Percentiles rank a stretch among this genome's conserved stretches.
These are phyloP conservation scores for Emericellopsis cladophorae DNA, from an alignment of 2,329 filamentous ascomycete genomes.

Conservation along the genomic window DNA sequence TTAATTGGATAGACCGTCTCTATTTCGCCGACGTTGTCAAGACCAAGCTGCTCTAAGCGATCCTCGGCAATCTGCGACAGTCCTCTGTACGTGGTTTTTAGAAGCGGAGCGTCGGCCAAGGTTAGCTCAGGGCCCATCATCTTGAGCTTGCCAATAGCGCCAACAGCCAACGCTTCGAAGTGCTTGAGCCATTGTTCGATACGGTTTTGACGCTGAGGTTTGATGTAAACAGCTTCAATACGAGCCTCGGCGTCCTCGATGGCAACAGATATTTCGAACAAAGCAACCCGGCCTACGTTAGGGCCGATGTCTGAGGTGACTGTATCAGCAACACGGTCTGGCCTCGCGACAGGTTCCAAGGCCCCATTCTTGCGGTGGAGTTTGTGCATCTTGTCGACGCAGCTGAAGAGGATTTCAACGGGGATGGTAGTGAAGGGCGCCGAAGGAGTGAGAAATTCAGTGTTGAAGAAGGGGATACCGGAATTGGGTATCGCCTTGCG, in stretches of 20 bases:
- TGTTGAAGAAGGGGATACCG: constrained; percentile 36
- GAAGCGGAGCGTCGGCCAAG: constrained; percentile 32
- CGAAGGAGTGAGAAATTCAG: constrained; percentile 24
- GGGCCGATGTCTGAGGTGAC: constrained; percentile 29
- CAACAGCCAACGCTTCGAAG: constrained; percentile 32
- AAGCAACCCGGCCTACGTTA: constrained; percentile 31
- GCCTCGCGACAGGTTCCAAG: constrained; percentile 30
- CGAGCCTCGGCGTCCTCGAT: constrained; percentile 29
- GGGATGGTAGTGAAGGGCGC: constrained; percentile 25
- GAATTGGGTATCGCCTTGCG: constrained; percentile 29
- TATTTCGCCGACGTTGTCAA: constrained; percentile 29
- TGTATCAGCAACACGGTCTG: constrained; percentile 23
- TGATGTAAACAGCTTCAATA: constrained; percentile 32
- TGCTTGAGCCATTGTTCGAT: constrained; percentile 32
- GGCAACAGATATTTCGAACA: constrained; percentile 37
- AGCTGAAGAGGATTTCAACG: constrained; percentile 47
- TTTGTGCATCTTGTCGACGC: constrained; percentile 35
- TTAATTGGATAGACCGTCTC: constrained; percentile 36
- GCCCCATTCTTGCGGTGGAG: constrained; percentile 33
- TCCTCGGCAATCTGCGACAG: constrained; percentile 29
- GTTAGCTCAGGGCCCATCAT: constrained; percentile 33
- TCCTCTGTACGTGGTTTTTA: constrained; percentile 32
- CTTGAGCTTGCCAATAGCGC: constrained; percentile 27
- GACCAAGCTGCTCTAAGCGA: constrained; percentile 23
- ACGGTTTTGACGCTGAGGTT: constrained; percentile 24